Conservation (phyloP, 352 stramenopile genomes). For the Globisporangium rhizosaccharum region DNA sequence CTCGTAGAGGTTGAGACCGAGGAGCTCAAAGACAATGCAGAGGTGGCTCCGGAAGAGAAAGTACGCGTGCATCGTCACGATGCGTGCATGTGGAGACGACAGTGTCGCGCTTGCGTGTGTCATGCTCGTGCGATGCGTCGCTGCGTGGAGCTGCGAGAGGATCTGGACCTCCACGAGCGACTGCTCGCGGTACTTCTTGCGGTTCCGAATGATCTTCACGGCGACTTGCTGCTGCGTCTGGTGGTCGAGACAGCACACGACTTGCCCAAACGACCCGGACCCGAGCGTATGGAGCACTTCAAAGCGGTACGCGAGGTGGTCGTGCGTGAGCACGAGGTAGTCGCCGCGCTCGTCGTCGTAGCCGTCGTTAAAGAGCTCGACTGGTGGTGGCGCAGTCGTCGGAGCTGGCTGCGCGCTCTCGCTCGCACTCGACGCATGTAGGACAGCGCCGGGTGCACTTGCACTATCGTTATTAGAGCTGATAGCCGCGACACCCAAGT, state of each 20-base stretch:
- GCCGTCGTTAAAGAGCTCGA: slow-evolving; percentile 83
- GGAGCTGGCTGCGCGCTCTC: background rate
- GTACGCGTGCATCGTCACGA: slow-evolving; percentile 90
- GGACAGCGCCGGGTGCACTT: background rate
- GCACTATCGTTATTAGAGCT: no score
- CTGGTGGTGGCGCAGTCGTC: background rate
- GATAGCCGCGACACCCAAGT: no score
- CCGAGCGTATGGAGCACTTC: slow-evolving; percentile 93
- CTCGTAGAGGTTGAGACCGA: slow-evolving; percentile 96
- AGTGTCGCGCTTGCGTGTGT: background rate
- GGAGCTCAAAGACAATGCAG: slow-evolving; percentile 96
- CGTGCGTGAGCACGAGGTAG: slow-evolving; percentile 93
- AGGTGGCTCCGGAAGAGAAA: slow-evolving; percentile 94
- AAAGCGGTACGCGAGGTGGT: slow-evolving; percentile 93
- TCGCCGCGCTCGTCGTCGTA: slow-evolving; percentile 97
- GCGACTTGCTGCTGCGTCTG: slow-evolving; percentile 85
- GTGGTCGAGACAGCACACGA: slow-evolving; percentile 92
- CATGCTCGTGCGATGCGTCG: background rate
- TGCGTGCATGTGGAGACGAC: slow-evolving; percentile 14
- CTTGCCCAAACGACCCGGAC: slow-evolving; percentile 97
- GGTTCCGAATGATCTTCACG: slow-evolving; percentile 98
- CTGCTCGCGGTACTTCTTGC: slow-evolving; percentile 94
- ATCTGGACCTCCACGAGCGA: slow-evolving; percentile 95
- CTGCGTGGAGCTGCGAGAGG: slow-evolving; percentile 66
- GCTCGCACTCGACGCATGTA: background rate